Base-by-base conservation (phyloP, 2,329 filamentous ascomycete species). In the Cadophora malorum region DNA sequence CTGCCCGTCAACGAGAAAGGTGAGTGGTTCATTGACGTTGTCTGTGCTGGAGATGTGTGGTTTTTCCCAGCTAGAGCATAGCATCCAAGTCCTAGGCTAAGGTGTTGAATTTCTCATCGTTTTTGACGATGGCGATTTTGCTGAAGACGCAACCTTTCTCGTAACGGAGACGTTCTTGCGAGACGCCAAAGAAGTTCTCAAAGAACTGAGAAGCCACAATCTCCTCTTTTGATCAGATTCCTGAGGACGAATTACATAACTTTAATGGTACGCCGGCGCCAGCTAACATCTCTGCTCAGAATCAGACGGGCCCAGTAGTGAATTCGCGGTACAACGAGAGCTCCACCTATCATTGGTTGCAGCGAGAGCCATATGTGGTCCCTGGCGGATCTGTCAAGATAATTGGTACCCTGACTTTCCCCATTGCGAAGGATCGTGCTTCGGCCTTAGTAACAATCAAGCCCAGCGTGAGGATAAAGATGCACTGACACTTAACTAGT, bases 371-470 rank as follows among this genome's bases (percentile, higher is more conserved):
- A 0, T 82, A 83, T 72, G 75, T 78, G 41, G 83, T 85, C 0
- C 84, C 85, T 0, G 86, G 87, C 38, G 87, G 87, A 5, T 83
- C 80, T 1, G 84, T 89, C 71, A 88, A 89, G 79, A 84, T 89
- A 65, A 75, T 89, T 7, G 87, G 90, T 72, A 81, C 85, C 0
- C 75, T 78, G 0, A 86, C 82, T 1, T 90, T 90, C 77, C 87
- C 88, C 41, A 85, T 93, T 71, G 91, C 90, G 59, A 89, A 87
- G 79, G 91, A 90, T 0, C 85, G 93, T n/a, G 90, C 91, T 0
- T 90, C 91, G 0, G 91, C 90, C 0, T 86, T 93, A 75, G 85
- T 91, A 23, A 85, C 85, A 53, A 92, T 94, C 70, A 81, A 90
- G 71, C 90, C 91, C 14, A 70, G 71, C 5, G 71, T 67, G 5